Evolutionary conservation across 192 early-diverging fungal species (phyloP), one percentile per base, ranked within the genome.

Genomic region (Linnemannia schmuckeri): DNA sequence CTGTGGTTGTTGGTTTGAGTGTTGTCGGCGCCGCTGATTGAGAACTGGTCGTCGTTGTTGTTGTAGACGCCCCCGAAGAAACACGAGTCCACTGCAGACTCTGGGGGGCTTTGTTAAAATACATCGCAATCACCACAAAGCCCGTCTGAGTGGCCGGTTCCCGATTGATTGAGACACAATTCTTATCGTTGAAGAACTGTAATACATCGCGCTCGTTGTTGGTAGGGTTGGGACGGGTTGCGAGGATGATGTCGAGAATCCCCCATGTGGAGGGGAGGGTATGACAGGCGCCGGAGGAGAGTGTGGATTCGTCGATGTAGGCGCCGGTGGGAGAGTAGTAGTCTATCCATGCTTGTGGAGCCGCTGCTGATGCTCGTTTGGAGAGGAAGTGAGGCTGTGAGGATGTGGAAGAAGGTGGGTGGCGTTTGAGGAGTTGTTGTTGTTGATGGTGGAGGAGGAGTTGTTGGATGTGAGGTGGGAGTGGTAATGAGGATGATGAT

Each of bases 311-410:
- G 12, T 22, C 10, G 18, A 83, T 46, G 46, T 40, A 83, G 10
- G 35, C 30, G 0, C 82, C 76, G 0, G 47, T 33, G 9, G 22
- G 0, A 6, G 30, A 0, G 61, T 74, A 83, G 20, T 78, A 83
- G 18, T 83, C 76, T 40, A 83, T n/a, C 82, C 82, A 83, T n/a
- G 52, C 80, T 38, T 54, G 44, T 18, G 38, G 54, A 10, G 41
- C 7, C 24, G 61, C 6, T 24, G 55, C 20, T 57, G 18, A 24
- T 4, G 20, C 61, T 33, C 61, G n/a, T 66, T 66, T 66, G 27
- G 61, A 12, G 55, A 61, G 55, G 6, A 0, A 6, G 24, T 6
- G 9, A n/a, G 57, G n/a, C 15, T 27, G 27, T 33, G 30, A 33
- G 6, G 61, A 33, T 7, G 55, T 24, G 0, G 61, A 12, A 12